Evolutionary conservation across 148 eudicot genomes (phyloP).

Genomic region (Nyssa sinensis): DNA sequence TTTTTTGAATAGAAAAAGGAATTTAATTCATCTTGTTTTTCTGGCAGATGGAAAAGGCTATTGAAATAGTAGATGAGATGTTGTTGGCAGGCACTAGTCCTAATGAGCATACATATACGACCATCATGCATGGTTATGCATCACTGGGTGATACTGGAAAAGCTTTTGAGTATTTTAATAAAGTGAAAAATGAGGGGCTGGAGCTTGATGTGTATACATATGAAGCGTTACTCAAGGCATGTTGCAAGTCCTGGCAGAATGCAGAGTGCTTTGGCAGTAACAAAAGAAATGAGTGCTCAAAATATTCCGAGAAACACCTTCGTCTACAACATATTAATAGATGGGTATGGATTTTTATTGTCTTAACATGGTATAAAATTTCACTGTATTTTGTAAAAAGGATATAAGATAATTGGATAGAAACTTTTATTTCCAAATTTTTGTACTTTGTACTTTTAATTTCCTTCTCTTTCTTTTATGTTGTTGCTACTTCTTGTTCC

Average conservation of each 20-base stretch:
- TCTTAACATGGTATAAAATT: neutral
- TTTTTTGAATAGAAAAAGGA: neutral
- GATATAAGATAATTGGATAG: neutral
- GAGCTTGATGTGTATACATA: conserved; percentile 84
- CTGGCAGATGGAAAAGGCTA: conserved; percentile 81
- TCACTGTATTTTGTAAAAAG: neutral
- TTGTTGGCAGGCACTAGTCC: conserved; percentile 69
- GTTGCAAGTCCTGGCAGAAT: conserved; percentile 97
- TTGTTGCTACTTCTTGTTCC: conserved; percentile 11
- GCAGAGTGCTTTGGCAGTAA: conserved; percentile 98
- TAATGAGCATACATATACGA: conserved; percentile 79
- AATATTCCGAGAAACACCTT: conserved; percentile 81
- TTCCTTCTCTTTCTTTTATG: neutral
- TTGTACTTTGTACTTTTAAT: neutral
- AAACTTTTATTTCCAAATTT: neutral
- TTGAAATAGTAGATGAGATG: conserved; percentile 77
- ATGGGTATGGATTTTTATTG: conserved; percentile 55
- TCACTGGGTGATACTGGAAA: conserved; percentile 92
- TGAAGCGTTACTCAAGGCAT: conserved; percentile 95
- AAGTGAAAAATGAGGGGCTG: conserved; percentile 78
- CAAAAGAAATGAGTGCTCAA: conserved; percentile 84
- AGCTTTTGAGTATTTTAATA: conserved; percentile 90
- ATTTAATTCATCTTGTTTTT: conserved; percentile 3
- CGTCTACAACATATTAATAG: conserved; percentile 90
- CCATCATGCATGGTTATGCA: conserved; percentile 97